Base-by-base conservation (phyloP, 2,329 filamentous ascomycete genomes). In the Emergomyces orientalis region DNA sequence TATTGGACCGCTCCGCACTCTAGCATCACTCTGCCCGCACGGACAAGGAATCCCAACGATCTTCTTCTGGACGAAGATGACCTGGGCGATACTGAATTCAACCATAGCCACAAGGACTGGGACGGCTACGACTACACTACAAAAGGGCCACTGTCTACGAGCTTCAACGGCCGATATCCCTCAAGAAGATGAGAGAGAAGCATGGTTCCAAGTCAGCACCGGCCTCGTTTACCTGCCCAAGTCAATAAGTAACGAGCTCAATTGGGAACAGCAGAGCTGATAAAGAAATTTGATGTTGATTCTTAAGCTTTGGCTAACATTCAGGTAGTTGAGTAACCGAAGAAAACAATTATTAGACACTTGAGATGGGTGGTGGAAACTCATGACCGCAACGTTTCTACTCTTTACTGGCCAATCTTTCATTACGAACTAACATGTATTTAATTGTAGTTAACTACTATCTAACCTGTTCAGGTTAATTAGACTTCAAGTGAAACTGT, bases 141-240 rank as follows among this genome's bases (percentile, higher is more conserved):
- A 62, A 65, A 9, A 68, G 72, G 2, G 62, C 65, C 0, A 66
- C 65, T 0, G 70, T 71, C 8, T 72, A 70, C 34, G 62, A 71
- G 59, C 63, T 71, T 27, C 57, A 61, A 0, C 19, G n/a, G 13
- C 63, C 66, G 0, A 67, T 72, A 3, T 56, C 66, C 9, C 62
- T 67, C 45, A 22, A 39, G 0, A 64, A 65, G 60, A 67, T 72
- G 69, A 66, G 27, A 66, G 52, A 80, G 64, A 78, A 84, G 61
- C 82, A 82, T 67, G 79, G 83, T 60, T 80, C 84, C 75, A 82
- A 84, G 70, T 85, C 58, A 3, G 63, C 63, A 22, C 60, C 49
- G 47, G 60, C 1, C 47, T 55, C 22, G 60, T 54, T 34, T 62
- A 55, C 27, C 34, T 63, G 43, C 63, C 56, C 13, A 43, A 41